Evolutionary conservation across 176 grass and related monocot genomes (phyloP).

Genomic region (Musa troglodytarum): DNA sequence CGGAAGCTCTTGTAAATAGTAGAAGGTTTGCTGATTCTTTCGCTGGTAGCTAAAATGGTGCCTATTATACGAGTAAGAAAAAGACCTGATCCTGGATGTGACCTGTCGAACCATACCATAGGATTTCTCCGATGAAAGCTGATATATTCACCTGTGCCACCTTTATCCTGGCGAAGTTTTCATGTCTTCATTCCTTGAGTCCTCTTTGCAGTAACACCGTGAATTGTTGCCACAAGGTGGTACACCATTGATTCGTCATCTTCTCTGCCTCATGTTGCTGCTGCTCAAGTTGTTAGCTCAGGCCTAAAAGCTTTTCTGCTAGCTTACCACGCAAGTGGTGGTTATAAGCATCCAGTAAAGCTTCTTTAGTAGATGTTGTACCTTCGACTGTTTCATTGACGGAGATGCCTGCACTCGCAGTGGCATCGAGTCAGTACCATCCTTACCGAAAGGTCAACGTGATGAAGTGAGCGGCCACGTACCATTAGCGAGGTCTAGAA

Average conservation of each 20-base stretch:
- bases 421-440: not conserved
- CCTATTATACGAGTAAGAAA: not conserved
- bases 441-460: not conserved
- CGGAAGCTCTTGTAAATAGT: too few relatives aligned
- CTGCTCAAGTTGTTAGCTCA: not conserved
- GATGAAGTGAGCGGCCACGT: not conserved
- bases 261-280: not conserved
- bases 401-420: slow-evolving; percentile 11
- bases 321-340: slow-evolving; percentile 9
- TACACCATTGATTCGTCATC: slow-evolving; percentile 20
- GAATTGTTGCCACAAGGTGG: slow-evolving; percentile 41
- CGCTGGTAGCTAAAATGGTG: too few relatives aligned
- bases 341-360: slow-evolving; percentile 20
- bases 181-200: slow-evolving; percentile 31
- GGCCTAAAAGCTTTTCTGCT: slow-evolving; percentile 16
- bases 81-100: slow-evolving; percentile 32
- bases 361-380: slow-evolving; percentile 9
- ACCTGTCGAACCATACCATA: slow-evolving; percentile 27
- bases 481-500: slow-evolving; percentile 49
- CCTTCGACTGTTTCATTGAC: slow-evolving; percentile 13
- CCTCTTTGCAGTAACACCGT: slow-evolving; percentile 25
- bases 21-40: too few relatives aligned
- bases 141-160: slow-evolving; percentile 14
- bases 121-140: slow-evolving; percentile 16
- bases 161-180: slow-evolving; percentile 22